A percentile compares a stretch with the other conserved stretches of the same genome.
Evolutionary conservation across 116 monocot genomes (phyloP).

Genomic region (Phalaenopsis hybrid): DNA sequence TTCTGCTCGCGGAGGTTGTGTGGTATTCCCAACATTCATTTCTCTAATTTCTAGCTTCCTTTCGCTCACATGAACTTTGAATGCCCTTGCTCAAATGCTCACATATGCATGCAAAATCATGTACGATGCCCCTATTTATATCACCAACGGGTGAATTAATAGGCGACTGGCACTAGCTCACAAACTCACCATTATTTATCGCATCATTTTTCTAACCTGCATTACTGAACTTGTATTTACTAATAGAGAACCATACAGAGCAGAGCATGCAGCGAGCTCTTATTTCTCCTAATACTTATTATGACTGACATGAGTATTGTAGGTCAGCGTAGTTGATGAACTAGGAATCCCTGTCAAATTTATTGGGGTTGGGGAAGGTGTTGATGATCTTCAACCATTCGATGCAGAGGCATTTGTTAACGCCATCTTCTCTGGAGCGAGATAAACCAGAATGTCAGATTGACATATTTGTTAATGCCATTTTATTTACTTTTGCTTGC

Average conservation of each 20-base stretch:
- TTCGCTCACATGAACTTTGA: neutral
- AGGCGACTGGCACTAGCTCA: too few relatives aligned
- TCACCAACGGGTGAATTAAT: too few relatives aligned
- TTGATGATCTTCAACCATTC: constrained; percentile 94
- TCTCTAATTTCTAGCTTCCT: too few relatives aligned
- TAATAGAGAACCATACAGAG: too few relatives aligned
- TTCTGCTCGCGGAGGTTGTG: constrained; percentile 94
- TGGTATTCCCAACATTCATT: constrained; percentile 38
- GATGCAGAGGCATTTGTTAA: constrained; percentile 89
- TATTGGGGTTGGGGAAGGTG: constrained; percentile 90
- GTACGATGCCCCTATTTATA: neutral
- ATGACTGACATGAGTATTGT: constrained; percentile 9
- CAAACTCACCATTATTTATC: too few relatives aligned
- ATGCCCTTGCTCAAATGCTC: neutral
- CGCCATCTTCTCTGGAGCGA: constrained; percentile 78
- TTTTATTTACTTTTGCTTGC: too few relatives aligned
- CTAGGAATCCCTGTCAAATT: constrained; percentile 95
- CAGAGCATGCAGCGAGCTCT: too few relatives aligned
- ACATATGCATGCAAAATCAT: neutral
- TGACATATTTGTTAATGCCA: neutral
- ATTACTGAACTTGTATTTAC: too few relatives aligned
- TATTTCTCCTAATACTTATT: too few relatives aligned
- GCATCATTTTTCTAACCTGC: too few relatives aligned
- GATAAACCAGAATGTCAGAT: neutral
- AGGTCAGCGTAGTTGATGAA: constrained; percentile 98